Evolutionary conservation across 495 filamentous ascomycete genomes (phyloP), one percentile per base, ranked within the genome.

Genomic region (Annulohypoxylon maeteangense): DNA sequence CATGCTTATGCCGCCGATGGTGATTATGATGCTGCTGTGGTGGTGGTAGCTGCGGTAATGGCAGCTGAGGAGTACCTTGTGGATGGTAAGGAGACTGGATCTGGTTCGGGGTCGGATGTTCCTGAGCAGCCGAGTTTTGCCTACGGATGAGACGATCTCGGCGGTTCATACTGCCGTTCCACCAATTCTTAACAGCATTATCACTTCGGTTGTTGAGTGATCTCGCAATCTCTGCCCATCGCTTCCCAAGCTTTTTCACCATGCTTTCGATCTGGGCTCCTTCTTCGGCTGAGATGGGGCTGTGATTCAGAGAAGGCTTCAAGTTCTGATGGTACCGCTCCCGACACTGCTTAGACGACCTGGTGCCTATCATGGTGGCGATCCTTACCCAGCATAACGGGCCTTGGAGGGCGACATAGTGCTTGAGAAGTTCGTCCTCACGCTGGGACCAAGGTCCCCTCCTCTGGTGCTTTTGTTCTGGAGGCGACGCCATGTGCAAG

Each of bases 151-250:
- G 54, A 48, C 86, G 82, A 70, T 82, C 80, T 68, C 86, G 80
- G 72, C 94, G 88, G 81, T 98, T 97, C 89, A 93, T 90, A 76
- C 92, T 92, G 34, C 95, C 95, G 80, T 99, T 98, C 93, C 93
- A 98, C 93, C 94, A 98, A 81, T 99, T 99, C 88, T 99, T 99
- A 55, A 99, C 94, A 32, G 93, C 92, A 76, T 99, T 99, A 84
- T 99, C 95, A 82, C 94, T 97, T 72, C 95, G 89, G 67, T 94
- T 95, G 16, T 90, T 87, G 22, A 99, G 87, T 16, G 87, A 83
- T 73, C 95, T 87, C 25, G 95, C 94, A 71, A 99, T 98, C 72
- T 98, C 93, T 2, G 95, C 95, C 95, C 95, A 99, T 25, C 91
- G 86, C 81, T 93, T 96, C 51, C 95, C 95, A 84, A 92, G 91